Percentiles rank a stretch among this genome's conserved stretches.
Evolutionary conservation across 352 stramenopile genomes (phyloP).

Genomic region (Pythium insidiosum): DNA sequence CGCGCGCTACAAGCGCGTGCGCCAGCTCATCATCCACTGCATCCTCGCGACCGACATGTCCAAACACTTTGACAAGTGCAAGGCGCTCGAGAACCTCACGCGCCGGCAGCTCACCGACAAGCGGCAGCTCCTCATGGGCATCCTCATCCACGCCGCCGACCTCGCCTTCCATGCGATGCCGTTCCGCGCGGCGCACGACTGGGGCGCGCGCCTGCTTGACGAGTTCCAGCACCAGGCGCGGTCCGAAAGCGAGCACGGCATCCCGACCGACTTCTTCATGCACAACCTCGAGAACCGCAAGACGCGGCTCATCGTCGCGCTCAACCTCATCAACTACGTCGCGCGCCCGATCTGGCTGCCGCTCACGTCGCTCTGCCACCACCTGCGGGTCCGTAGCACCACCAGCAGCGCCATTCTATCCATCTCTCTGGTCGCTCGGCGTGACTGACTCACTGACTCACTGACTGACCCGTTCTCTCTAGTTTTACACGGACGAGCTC

Average conservation of each 20-base stretch:
- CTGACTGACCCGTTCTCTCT: background rate
- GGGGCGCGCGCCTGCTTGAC: conserved; percentile 45
- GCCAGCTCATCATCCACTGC: conserved; percentile 49
- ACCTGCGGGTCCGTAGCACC: conserved; percentile 39
- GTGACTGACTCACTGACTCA: background rate
- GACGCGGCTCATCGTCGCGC: conserved; percentile 48
- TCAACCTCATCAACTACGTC: conserved; percentile 76
- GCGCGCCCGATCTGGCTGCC: conserved; percentile 63
- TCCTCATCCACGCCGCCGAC: conserved; percentile 68
- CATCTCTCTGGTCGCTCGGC: background rate
- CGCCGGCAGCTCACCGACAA: conserved; percentile 52
- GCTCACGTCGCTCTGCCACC: conserved; percentile 44
- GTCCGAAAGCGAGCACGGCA: conserved; percentile 34
- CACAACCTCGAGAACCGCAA: conserved; percentile 41
- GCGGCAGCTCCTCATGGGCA: conserved; percentile 41
- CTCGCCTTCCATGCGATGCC: conserved; percentile 52
- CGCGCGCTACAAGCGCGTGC: conserved; percentile 42
- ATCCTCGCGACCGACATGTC: conserved; percentile 79
- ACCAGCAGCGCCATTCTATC: no score
- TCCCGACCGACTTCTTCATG: conserved; percentile 70
- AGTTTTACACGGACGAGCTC: conserved; percentile 63
- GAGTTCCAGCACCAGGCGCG: conserved; percentile 68
- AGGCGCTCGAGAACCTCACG: conserved; percentile 48
- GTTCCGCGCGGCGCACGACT: conserved; percentile 37
- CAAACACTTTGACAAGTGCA: conserved; percentile 72